phyloP scores from a whole-genome alignment of 805 yeast species.

The Zygosaccharomyces bisporus region DNA sequence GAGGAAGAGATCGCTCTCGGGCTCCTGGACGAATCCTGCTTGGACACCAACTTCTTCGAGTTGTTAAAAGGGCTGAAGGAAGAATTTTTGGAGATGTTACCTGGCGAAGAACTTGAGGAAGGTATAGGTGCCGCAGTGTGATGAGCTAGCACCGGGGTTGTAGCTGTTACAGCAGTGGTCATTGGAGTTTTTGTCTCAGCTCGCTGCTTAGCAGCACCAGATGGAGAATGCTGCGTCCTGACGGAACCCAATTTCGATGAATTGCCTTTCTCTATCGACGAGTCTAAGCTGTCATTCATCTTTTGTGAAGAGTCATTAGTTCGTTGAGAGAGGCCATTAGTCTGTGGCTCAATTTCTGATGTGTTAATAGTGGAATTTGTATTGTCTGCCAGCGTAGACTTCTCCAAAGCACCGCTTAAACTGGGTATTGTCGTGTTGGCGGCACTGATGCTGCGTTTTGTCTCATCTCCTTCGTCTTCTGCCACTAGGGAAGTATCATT shows the following conservation, averaged over 20 bases:
- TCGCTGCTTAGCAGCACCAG: slow-evolving; percentile 9
- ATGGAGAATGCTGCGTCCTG: slow-evolving; percentile 2
- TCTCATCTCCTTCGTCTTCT: slow-evolving; percentile 2
- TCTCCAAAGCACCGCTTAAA: slow-evolving; percentile 12
- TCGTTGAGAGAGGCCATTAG: slow-evolving; percentile 7
- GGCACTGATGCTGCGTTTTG: slow-evolving; percentile 17
- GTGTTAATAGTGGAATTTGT: slow-evolving; percentile 28
- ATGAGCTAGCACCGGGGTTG: slow-evolving; percentile 13
- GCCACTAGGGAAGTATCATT: background rate
- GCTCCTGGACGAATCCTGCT: slow-evolving; percentile 12
- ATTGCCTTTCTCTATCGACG: slow-evolving; percentile 11
- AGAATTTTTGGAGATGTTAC: slow-evolving; percentile 9
- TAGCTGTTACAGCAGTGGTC: slow-evolving; percentile 10
- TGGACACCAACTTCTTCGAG: slow-evolving; percentile 1
- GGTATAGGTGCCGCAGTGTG: slow-evolving; percentile 10
- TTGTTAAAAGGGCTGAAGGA: slow-evolving; percentile 12
- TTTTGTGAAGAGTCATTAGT: slow-evolving; percentile 10
- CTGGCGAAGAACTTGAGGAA: slow-evolving; percentile 8
- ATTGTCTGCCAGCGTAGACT: slow-evolving; percentile 23
- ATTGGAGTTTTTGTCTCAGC: background rate
- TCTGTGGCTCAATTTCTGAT: slow-evolving; percentile 16
- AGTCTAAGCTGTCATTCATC: slow-evolving; percentile 12
- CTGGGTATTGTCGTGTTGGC: slow-evolving; percentile 10
- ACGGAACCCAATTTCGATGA: slow-evolving; percentile 9
- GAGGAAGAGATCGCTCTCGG: slow-evolving; percentile 20